A percentile compares a stretch with the other conserved stretches of the same genome.
Conservation (phyloP, 2,329 filamentous ascomycete genomes). For the Trichoderma aggressivum region DNA sequence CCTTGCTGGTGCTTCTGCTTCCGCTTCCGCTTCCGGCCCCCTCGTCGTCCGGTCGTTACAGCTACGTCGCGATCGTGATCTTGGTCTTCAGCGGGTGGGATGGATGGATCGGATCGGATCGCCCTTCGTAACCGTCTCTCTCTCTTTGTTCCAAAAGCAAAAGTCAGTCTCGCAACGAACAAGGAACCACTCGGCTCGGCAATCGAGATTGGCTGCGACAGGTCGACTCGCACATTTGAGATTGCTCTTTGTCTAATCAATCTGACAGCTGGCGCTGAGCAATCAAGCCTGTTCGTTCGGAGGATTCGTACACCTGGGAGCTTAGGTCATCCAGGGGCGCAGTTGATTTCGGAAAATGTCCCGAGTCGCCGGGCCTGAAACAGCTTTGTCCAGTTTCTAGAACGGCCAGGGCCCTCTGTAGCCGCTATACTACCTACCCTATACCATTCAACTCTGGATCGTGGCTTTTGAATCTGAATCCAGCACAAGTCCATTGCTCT, state of each 20-base stretch:
- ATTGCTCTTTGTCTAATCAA: neutral
- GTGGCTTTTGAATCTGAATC: neutral
- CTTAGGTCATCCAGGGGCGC: constrained; percentile 28
- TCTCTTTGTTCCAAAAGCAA: neutral
- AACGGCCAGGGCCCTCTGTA: neutral
- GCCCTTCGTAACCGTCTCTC: neutral
- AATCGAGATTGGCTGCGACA: constrained; percentile 8
- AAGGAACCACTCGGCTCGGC: constrained; percentile 14
- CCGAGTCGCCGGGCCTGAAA: constrained; percentile 6
- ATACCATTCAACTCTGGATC: neutral
- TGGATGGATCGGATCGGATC: no score
- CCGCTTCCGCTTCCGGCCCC: neutral
- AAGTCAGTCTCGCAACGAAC: neutral
- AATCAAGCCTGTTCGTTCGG: neutral
- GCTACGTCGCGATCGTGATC: neutral
- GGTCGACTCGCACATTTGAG: constrained; percentile 17
- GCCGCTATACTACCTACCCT: neutral
- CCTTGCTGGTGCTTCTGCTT: neutral
- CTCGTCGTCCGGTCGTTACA: neutral
- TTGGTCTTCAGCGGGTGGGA: neutral
- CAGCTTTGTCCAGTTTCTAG: neutral
- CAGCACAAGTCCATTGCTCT: neutral
- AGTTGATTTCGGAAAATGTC: constrained; percentile 13
- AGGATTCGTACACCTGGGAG: constrained; percentile 9
- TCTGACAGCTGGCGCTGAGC: neutral